Percentiles rank a stretch among this genome's conserved stretches.
phyloP scores from a whole-genome alignment of 2,329 filamentous ascomycete genomes.

The Stagonosporopsis vannaccii region DNA sequence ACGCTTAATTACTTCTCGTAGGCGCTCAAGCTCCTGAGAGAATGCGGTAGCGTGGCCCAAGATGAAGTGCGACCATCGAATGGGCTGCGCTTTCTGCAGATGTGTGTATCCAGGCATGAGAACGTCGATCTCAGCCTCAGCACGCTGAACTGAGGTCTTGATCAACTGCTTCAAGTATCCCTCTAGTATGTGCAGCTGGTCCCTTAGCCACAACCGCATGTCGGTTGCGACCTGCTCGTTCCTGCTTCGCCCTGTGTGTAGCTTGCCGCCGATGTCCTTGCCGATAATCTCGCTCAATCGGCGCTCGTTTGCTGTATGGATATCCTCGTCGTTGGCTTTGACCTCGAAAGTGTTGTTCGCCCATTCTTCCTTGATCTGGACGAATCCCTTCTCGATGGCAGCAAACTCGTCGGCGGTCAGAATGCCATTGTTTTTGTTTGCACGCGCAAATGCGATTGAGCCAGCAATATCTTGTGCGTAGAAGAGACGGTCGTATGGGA shows the following conservation, averaged over 20 bases:
- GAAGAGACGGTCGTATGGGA: conserved; percentile 79
- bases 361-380: conserved; percentile 62
- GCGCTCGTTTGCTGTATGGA: conserved; percentile 63
- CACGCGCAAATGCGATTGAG: conserved; percentile 80
- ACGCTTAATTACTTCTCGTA: conserved; percentile 75
- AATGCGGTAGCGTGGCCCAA: conserved; percentile 78
- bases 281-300: conserved; percentile 80
- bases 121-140: conserved; percentile 76
- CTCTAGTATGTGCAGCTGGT: conserved; percentile 76
- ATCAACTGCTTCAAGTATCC: conserved; percentile 72
- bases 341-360: conserved; percentile 55
- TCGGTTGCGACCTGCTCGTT: conserved; percentile 92
- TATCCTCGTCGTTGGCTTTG: conserved; percentile 60
- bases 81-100: conserved; percentile 80
- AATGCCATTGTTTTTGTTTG: conserved; percentile 78
- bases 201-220: conserved; percentile 87
- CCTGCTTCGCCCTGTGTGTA: conserved; percentile 85
- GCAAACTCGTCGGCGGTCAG: conserved; percentile 75
- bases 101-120: conserved; percentile 92
- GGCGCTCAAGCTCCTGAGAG: conserved; percentile 75
- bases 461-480: conserved; percentile 83
- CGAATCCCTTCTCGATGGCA: conserved; percentile 75
- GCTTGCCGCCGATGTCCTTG: conserved; percentile 83
- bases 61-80: conserved; percentile 84
- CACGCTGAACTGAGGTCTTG: conserved; percentile 70